Percentiles rank a stretch among this genome's conserved stretches.
These are phyloP conservation scores for Claviceps pazoutovae DNA, from an alignment of 2,329 filamentous ascomycete species.

Conservation along the genomic window DNA sequence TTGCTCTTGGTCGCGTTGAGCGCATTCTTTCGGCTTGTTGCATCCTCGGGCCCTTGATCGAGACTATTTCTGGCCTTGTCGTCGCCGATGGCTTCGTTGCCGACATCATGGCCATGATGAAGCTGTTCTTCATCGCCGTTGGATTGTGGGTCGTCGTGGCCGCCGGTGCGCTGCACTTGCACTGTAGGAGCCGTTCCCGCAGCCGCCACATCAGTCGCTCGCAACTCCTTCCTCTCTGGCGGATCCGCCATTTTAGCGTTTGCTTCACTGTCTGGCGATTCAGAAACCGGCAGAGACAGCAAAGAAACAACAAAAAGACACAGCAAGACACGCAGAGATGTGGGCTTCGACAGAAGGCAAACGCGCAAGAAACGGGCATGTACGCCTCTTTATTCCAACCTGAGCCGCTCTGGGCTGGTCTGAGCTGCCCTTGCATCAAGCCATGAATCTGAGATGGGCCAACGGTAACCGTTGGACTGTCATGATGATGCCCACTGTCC, in stretches of 20 bases:
- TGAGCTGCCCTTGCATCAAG: background rate
- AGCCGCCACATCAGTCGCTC: slow-evolving; percentile 16
- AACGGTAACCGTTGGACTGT: background rate
- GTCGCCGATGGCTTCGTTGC: background rate
- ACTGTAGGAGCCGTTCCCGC: slow-evolving; percentile 5
- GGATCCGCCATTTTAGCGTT: slow-evolving; percentile 14
- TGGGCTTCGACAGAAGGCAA: background rate
- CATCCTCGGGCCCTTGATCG: slow-evolving; percentile 8
- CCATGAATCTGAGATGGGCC: background rate
- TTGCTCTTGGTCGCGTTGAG: slow-evolving; percentile 30
- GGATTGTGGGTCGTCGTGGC: background rate
- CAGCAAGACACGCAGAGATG: background rate
- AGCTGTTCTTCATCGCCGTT: background rate
- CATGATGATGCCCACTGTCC: background rate
- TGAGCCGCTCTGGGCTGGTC: background rate
- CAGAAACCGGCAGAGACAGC: background rate
- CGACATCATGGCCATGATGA: background rate
- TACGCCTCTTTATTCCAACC: background rate
- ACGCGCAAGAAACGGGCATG: background rate
- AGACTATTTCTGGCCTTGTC: slow-evolving; percentile 6
- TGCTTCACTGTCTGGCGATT: background rate
- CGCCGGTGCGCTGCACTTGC: background rate
- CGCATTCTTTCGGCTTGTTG: background rate
- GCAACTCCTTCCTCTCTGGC: slow-evolving; percentile 13
- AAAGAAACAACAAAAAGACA: background rate